phyloP scores from a whole-genome alignment of 371 early-diverging fungal species.

The Apophysomyces ossiformis region DNA sequence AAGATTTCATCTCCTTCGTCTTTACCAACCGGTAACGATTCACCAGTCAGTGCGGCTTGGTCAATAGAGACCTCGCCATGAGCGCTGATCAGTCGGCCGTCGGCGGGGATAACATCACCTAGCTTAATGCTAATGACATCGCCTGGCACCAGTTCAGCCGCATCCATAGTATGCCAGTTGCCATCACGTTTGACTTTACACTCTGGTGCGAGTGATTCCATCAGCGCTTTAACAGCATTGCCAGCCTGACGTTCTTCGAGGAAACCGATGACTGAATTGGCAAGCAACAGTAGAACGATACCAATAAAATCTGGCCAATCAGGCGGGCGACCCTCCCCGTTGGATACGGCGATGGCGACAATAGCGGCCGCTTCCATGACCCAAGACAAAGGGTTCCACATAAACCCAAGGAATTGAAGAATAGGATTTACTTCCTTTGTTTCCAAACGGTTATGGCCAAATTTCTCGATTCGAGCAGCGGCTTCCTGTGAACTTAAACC shows the following conservation, averaged over 20 bases:
- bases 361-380: conserved; percentile 83
- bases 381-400: conserved; percentile 82
- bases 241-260: conserved; percentile 83
- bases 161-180: conserved; percentile 57
- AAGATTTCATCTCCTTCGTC: conserved; percentile 71
- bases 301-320: conserved; percentile 88
- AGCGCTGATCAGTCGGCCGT: conserved; percentile 60
- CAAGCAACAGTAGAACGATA: conserved; percentile 77
- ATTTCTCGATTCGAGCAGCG: conserved; percentile 60
- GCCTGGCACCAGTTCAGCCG: conserved; percentile 69
- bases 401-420: conserved; percentile 84
- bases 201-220: conserved; percentile 75
- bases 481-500: conserved; percentile 71
- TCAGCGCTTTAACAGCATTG: conserved; percentile 77
- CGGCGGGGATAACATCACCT: conserved; percentile 84
- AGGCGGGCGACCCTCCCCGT: conserved; percentile 64
- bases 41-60: conserved; percentile 88
- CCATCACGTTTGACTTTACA: conserved; percentile 71
- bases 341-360: conserved; percentile 72
- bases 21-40: conserved; percentile 77
- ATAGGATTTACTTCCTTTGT: conserved; percentile 80
- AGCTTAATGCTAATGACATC: conserved; percentile 75
- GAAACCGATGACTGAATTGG: conserved; percentile 87
- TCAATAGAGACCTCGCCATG: conserved; percentile 65
- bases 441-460: conserved; percentile 71